Evolutionary conservation across 306 rosid genomes (phyloP).

Genomic region (Ceratonia siliqua): DNA sequence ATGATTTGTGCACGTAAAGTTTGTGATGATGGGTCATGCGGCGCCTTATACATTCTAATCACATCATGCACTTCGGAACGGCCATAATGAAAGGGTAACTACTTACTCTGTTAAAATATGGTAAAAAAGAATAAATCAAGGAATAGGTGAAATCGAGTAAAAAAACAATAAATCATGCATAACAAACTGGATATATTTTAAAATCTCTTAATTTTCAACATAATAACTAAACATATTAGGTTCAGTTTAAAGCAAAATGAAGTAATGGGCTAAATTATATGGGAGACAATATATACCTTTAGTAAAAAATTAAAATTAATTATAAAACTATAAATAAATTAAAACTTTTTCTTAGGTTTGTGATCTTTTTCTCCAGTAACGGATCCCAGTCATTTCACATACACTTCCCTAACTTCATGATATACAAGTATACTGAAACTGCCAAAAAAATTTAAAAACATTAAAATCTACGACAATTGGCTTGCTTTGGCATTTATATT

Average conservation of each 20-base stretch:
- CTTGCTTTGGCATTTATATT: background rate
- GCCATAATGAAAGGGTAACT: background rate
- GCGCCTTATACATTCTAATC: background rate
- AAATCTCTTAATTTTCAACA: background rate
- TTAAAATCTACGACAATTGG: background rate
- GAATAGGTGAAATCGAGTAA: background rate
- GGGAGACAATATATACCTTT: too few relatives aligned
- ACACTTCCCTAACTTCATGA: background rate
- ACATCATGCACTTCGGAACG: conserved; percentile 4
- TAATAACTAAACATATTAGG: background rate
- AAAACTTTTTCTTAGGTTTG: background rate
- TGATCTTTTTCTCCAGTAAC: background rate
- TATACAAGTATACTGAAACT: background rate
- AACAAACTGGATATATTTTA: background rate
- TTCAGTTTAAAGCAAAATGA: background rate
- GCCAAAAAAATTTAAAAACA: background rate
- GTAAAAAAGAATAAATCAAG: background rate
- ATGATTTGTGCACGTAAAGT: background rate
- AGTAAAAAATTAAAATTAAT: background rate
- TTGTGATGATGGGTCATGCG: background rate
- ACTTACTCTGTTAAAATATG: background rate
- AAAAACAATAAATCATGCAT: background rate
- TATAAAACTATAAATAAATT: background rate
- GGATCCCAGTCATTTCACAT: background rate
- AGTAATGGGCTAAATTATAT: background rate